phyloP scores from a whole-genome alignment of 768 basidiomycete species.

The Imleria badia region DNA sequence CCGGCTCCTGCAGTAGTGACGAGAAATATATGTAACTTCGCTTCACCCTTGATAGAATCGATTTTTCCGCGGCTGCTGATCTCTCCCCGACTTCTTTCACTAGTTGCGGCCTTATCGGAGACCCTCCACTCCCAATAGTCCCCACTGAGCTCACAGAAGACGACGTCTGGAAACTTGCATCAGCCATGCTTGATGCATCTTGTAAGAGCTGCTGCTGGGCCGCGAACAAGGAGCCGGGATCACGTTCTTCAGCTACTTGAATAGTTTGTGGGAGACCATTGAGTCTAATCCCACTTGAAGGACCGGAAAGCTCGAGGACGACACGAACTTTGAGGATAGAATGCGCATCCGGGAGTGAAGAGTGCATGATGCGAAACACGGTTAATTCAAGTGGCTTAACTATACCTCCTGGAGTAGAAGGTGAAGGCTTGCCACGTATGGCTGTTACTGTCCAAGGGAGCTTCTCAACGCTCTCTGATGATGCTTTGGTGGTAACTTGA shows the following conservation, averaged over 20 bases:
- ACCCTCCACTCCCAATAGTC: slow-evolving; percentile 42
- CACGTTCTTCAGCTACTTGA: slow-evolving; percentile 62
- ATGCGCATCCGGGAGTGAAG: slow-evolving; percentile 67
- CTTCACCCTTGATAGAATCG: slow-evolving; percentile 81
- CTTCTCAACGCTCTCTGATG: slow-evolving; percentile 66
- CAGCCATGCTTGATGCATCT: slow-evolving; percentile 68
- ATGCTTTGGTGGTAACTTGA: slow-evolving; percentile 71
- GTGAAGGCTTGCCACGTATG: slow-evolving; percentile 40
- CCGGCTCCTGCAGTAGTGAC: slow-evolving; percentile 93
- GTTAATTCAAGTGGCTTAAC: slow-evolving; percentile 48
- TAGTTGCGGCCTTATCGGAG: slow-evolving; percentile 33
- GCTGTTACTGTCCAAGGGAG: slow-evolving; percentile 74
- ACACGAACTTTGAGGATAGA: slow-evolving; percentile 79
- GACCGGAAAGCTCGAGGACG: slow-evolving; percentile 76
- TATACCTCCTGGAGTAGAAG: slow-evolving; percentile 31
- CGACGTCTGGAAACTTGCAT: slow-evolving; percentile 64
- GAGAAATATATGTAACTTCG: slow-evolving; percentile 99
- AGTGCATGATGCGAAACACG: slow-evolving; percentile 69
- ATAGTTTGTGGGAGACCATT: slow-evolving; percentile 81
- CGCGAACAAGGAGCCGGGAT: slow-evolving; percentile 50
- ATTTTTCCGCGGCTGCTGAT: slow-evolving; percentile 67
- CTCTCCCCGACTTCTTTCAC: slow-evolving; percentile 44
- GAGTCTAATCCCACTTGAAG: slow-evolving; percentile 74
- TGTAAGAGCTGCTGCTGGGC: slow-evolving; percentile 54
- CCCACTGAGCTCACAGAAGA: slow-evolving; percentile 57